phyloP scores from a whole-genome alignment of 495 filamentous ascomycete species.

The Podospora pseudoanserina region DNA sequence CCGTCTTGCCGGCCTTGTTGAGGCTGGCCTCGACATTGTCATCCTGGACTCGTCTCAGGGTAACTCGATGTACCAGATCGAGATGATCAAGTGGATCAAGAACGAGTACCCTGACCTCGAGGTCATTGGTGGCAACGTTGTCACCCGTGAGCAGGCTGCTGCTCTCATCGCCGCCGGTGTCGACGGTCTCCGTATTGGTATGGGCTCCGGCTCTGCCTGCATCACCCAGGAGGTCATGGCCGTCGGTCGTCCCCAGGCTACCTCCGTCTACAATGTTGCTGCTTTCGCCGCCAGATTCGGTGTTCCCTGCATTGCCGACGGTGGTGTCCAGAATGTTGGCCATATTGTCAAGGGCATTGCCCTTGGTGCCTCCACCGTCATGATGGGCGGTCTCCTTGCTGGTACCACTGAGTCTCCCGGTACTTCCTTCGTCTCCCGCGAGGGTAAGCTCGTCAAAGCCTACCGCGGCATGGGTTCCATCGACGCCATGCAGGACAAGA shows the following conservation, averaged over 20 bases:
- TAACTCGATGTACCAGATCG: conserved; percentile 93
- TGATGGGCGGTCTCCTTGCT: conserved; percentile 98
- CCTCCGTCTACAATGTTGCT: conserved; percentile 83
- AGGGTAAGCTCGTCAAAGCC: conserved; percentile 96
- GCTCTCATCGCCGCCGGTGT: conserved; percentile 87
- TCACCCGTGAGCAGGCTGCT: conserved; percentile 92
- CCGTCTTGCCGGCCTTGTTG: conserved; percentile 81
- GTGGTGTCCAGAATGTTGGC: conserved; percentile 96
- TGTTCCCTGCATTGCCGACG: conserved; percentile 96
- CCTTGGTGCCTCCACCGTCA: conserved; percentile 89
- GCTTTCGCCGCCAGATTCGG: conserved; percentile 88
- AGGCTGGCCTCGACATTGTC: conserved; percentile 94
- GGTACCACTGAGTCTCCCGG: conserved; percentile 97
- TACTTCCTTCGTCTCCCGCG: conserved; percentile 89
- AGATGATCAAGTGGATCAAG: conserved; percentile 97
- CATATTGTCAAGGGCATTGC: conserved; percentile 98
- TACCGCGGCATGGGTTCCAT: conserved; percentile 99
- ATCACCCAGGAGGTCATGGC: conserved; percentile 99
- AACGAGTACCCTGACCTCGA: conserved; percentile 76
- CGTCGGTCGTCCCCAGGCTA: conserved; percentile 91
- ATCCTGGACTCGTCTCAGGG: conserved; percentile 94
- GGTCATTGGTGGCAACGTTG: conserved; percentile 97
- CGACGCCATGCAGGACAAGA: conserved; percentile 99
- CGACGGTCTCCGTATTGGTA: conserved; percentile 96
- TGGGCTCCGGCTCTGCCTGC: conserved; percentile 96